Evolutionary conservation across 1,139 yeast genomes (phyloP).

Genomic region (Kodamaea arcana): DNA sequence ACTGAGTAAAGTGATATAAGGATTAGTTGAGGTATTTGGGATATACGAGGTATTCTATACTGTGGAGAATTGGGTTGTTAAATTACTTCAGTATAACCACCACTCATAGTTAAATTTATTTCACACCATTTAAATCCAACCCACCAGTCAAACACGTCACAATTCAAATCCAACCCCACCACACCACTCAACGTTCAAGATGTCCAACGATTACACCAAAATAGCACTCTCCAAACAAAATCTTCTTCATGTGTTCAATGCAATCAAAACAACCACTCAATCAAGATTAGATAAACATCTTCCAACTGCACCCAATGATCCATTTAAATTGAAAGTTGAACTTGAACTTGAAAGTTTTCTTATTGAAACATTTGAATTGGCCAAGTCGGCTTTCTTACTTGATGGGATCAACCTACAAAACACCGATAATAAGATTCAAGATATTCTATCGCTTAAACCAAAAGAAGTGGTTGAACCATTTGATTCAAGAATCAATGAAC

Average conservation of each 20-base stretch:
- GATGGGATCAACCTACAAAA: conserved; percentile 38
- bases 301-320: conserved; percentile 44
- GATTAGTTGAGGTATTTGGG: too few relatives aligned
- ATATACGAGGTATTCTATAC: too few relatives aligned
- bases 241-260: conserved; percentile 42
- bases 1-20: too few relatives aligned
- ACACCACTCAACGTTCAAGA: not conserved
- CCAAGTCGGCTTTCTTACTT: conserved; percentile 46
- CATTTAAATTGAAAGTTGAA: conserved; percentile 42
- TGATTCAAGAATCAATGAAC: conserved; percentile 53
- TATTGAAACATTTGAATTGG: conserved; percentile 47
- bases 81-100: too few relatives aligned
- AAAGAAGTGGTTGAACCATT: conserved; percentile 53
- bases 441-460: conserved; percentile 30
- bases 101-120: too few relatives aligned
- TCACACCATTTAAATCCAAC: not conserved
- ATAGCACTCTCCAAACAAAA: conserved; percentile 50
- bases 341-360: conserved; percentile 41
- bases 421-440: conserved; percentile 11
- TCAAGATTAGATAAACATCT: conserved; percentile 45
- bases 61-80: too few relatives aligned
- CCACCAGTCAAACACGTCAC: not conserved
- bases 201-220: conserved; percentile 22
- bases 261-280: conserved; percentile 35
- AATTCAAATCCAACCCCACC: too few relatives aligned